Percentiles rank a stretch among this genome's conserved stretches.
Evolutionary conservation across 495 filamentous ascomycete genomes (phyloP).

Genomic region (Letharia lupina): DNA sequence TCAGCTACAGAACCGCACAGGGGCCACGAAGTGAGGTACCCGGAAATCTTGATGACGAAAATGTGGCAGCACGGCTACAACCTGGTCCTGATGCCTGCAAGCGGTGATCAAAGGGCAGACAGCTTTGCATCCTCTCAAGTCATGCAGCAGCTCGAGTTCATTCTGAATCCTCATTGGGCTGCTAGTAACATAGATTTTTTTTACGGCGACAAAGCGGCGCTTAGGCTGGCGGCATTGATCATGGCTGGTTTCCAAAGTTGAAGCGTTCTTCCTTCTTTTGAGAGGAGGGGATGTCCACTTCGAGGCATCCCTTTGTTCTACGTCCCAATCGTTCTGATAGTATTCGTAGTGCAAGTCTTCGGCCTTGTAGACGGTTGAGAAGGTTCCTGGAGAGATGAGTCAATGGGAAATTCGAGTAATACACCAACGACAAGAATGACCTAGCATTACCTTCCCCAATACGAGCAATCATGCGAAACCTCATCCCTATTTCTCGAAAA

Average conservation of each 20-base stretch:
- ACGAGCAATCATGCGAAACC: slow-evolving; percentile 86
- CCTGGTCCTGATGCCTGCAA: slow-evolving; percentile 87
- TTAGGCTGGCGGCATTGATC: slow-evolving; percentile 27
- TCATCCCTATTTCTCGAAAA: slow-evolving; percentile 72
- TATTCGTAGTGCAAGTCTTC: slow-evolving; percentile 85
- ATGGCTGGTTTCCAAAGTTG: slow-evolving; percentile 25
- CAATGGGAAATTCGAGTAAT: background rate
- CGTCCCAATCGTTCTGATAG: slow-evolving; percentile 83
- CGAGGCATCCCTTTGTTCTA: slow-evolving; percentile 52
- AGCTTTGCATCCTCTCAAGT: slow-evolving; percentile 67
- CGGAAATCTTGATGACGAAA: slow-evolving; percentile 95
- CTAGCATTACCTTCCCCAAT: slow-evolving; percentile 78
- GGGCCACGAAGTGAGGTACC: slow-evolving; percentile 19
- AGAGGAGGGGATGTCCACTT: slow-evolving; percentile 56
- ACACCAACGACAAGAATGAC: background rate
- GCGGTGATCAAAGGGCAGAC: slow-evolving; percentile 96
- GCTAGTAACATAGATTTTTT: slow-evolving; percentile 98
- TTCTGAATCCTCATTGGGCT: slow-evolving; percentile 90
- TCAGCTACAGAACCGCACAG: slow-evolving; percentile 11
- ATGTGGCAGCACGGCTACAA: slow-evolving; percentile 88
- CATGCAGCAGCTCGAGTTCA: slow-evolving; percentile 92
- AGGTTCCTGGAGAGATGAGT: slow-evolving; percentile 56
- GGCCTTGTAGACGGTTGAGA: slow-evolving; percentile 97
- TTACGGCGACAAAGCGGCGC: slow-evolving; percentile 84
- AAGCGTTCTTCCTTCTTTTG: slow-evolving; percentile 37